Evolutionary conservation across 1,284 basidiomycete species (phyloP).

Genomic region (Mycosarcoma mackinlayi): DNA sequence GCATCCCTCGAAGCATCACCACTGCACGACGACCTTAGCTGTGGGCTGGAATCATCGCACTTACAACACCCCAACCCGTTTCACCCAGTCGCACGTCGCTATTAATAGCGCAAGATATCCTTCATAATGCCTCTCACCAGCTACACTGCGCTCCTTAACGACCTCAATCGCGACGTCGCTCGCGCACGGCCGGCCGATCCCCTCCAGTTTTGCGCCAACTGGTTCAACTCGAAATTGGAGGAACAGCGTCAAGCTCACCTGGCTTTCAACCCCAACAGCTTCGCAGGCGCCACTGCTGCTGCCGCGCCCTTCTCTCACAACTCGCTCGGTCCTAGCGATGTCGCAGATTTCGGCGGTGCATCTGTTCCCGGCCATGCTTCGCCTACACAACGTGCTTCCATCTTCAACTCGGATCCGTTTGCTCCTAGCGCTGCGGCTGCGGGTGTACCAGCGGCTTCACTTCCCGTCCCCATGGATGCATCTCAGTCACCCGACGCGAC

Average conservation of each 20-base stretch:
- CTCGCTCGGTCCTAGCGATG: slow-evolving; percentile 26
- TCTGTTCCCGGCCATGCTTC: slow-evolving; percentile 35
- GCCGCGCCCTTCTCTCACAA: slow-evolving; percentile 46
- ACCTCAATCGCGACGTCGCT: slow-evolving; percentile 85
- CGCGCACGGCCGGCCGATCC: slow-evolving; percentile 87
- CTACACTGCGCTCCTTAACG: slow-evolving; percentile 74
- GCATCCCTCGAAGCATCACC: too few relatives aligned
- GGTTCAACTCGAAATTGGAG: slow-evolving; percentile 89
- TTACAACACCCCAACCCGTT: too few relatives aligned
- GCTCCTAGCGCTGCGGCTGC: slow-evolving; percentile 4
- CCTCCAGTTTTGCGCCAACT: slow-evolving; percentile 92
- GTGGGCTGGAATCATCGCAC: too few relatives aligned
- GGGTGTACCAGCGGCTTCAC: slow-evolving; percentile 3
- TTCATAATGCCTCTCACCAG: too few relatives aligned
- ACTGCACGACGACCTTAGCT: too few relatives aligned
- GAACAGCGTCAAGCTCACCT: slow-evolving; percentile 79
- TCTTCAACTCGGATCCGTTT: slow-evolving; percentile 42
- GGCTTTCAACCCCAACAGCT: slow-evolving; percentile 67
- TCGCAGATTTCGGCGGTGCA: slow-evolving; percentile 22
- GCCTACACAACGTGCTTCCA: slow-evolving; percentile 41
- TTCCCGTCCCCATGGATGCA: slow-evolving; percentile 26
- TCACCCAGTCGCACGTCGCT: too few relatives aligned
- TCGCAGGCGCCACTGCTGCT: background rate
- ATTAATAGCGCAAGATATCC: too few relatives aligned
- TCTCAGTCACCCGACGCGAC: slow-evolving; percentile 22